phyloP scores from a whole-genome alignment of 495 filamentous ascomycete genomes.

The Aspergillus ellipticus region DNA sequence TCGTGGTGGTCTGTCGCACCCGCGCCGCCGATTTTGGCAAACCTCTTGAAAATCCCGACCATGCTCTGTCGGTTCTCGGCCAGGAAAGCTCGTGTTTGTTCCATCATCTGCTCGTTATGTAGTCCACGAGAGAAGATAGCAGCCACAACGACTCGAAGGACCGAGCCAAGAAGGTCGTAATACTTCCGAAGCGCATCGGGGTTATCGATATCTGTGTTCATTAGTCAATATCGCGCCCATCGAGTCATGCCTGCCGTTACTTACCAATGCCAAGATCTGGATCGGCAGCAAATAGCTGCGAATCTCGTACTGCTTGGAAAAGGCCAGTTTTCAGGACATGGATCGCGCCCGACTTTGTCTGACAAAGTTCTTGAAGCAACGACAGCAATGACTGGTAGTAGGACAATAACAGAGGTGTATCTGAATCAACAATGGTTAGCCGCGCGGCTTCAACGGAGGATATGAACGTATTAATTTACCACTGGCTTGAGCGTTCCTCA shows the following conservation, averaged over 20 bases:
- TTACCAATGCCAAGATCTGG: conserved; percentile 83
- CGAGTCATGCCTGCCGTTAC: conserved; percentile 25
- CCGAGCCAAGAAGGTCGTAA: conserved; percentile 75
- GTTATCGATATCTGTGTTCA: conserved; percentile 56
- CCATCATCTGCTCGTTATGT: conserved; percentile 71
- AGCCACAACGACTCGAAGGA: conserved; percentile 76
- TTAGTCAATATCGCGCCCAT: conserved; percentile 13
- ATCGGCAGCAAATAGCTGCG: conserved; percentile 80
- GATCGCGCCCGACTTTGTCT: conserved; percentile 73
- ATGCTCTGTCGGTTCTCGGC: conserved; percentile 73
- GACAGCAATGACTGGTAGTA: conserved; percentile 76
- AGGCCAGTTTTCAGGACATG: conserved; percentile 82
- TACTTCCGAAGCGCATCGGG: conserved; percentile 71
- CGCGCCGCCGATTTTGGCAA: conserved; percentile 68
- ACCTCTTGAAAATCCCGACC: conserved; percentile 86
- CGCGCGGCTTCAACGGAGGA: background rate
- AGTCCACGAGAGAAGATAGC: conserved; percentile 73
- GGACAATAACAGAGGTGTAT: conserved; percentile 50
- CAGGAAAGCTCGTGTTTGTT: conserved; percentile 72
- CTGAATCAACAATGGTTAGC: conserved; percentile 30
- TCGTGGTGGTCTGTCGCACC: conserved; percentile 34
- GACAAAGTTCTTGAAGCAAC: conserved; percentile 78
- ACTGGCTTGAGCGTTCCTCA: conserved; percentile 46
- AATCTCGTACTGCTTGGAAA: conserved; percentile 76
- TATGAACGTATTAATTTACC: conserved; percentile 35